Evolutionary conservation across 164 flowering plant genomes (phyloP).

Genomic region (Stephania japonica): DNA sequence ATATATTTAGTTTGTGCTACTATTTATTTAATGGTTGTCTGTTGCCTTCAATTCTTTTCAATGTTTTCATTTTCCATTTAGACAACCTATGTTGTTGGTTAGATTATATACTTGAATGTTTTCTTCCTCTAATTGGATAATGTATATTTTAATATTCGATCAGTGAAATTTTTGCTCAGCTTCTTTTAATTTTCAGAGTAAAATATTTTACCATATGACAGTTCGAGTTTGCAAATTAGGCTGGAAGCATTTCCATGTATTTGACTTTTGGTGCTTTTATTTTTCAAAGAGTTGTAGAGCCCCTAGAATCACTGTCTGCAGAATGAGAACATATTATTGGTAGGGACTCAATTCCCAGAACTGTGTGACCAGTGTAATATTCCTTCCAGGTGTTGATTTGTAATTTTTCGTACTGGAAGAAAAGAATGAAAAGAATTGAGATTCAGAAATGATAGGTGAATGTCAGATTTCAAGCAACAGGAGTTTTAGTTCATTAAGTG

Average conservation of each 20-base stretch:
- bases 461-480: too few relatives aligned
- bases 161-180: constrained; percentile 12
- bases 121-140: too few relatives aligned
- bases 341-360: constrained; percentile 19
- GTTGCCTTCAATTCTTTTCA: too few relatives aligned
- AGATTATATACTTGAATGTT: too few relatives aligned
- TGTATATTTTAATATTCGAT: constrained; percentile 15
- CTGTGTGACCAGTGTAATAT: background rate
- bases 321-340: constrained; percentile 22
- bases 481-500: too few relatives aligned
- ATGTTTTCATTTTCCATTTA: too few relatives aligned
- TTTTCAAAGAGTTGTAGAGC: constrained; percentile 28
- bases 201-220: constrained; percentile 17
- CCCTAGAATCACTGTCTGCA: constrained; percentile 24
- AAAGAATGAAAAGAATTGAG: too few relatives aligned
- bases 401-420: too few relatives aligned
- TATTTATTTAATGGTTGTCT: too few relatives aligned
- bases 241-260: constrained; percentile 27
- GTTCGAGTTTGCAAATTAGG: constrained; percentile 32
- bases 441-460: too few relatives aligned
- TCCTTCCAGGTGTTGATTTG: background rate
- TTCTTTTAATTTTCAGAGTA: background rate
- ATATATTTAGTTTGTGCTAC: too few relatives aligned
- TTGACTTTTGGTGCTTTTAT: constrained; percentile 54
- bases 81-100: too few relatives aligned